Base-by-base conservation (phyloP, 164 flowering plant species). In the Stephania yunnanensis region DNA sequence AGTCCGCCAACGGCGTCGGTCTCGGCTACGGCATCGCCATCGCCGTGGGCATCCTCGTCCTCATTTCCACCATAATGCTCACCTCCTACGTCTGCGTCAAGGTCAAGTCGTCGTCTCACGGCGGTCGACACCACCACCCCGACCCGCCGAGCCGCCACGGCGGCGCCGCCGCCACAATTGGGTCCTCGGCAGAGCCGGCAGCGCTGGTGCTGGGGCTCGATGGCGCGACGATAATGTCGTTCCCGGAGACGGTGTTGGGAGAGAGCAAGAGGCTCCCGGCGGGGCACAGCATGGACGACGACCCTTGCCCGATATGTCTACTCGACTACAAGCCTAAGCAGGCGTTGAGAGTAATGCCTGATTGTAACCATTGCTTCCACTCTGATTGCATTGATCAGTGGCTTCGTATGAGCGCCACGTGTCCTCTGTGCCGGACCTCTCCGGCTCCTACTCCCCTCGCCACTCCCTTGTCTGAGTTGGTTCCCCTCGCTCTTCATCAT, bases 361-460 rank as follows among this genome's bases (percentile, higher is more conserved):
- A 85, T 2, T 90, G 94, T 79, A 76, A 82, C 48, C 94, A 89
- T 75, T 86, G 82, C 71, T 90, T 89, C 77, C 94, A 90, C 64
- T 85, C 79, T 1, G 71, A 74, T 53, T 90, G 94, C 73, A 72
- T 90, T 1, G 92, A 90, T 48, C 88, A 79, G 72, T 90, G 94
- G 94, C 88, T 89, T 0, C 74, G 80, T 55, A 75, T 82, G 78
- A 87, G 75, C 66, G 84, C 83, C 67, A 84, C 94, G 69, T 89
- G 94, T 74, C 90, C 92, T 1, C 11, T 87, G 19, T 89, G 91
- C 77, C 80, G 92, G 44, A 86, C 53, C 36, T 87, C 94, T n/a
- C 91, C 90, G 0, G 13, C 0, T 10, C 64, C 64, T 3, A 58
- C 64, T 15, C 64, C 64, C n/a, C n/a, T 58, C n/a, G 64, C 64